Percentiles rank a stretch among this genome's conserved stretches.
These are phyloP conservation scores for Pestalotiopsis sp. DNA, from an alignment of 2,329 filamentous ascomycete species.

Conservation along the genomic window DNA sequence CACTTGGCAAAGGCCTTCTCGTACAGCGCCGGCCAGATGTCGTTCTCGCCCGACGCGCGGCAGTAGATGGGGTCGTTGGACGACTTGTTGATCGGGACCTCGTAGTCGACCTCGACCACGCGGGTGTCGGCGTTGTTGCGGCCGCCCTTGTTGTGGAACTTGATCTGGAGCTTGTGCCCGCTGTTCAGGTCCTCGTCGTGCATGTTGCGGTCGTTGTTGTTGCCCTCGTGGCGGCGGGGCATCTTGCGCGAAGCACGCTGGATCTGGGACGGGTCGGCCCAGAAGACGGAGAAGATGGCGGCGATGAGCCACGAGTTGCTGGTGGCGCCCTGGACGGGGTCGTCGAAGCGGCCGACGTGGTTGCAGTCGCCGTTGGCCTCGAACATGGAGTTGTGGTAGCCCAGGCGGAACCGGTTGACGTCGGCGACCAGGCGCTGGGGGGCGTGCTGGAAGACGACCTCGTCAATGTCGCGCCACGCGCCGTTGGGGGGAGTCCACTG, in stretches of 20 bases:
- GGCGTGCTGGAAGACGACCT: constrained; percentile 35
- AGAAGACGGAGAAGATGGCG: constrained; percentile 47
- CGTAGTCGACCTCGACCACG: constrained; percentile 44
- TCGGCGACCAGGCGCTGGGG: constrained; percentile 34
- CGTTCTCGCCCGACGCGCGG: constrained; percentile 40
- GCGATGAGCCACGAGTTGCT: constrained; percentile 47
- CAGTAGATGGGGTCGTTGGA: constrained; percentile 44
- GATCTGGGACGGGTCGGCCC: constrained; percentile 44
- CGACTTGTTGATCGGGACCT: constrained; percentile 46
- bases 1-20: constrained; percentile 52
- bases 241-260: constrained; percentile 35
- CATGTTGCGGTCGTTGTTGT: constrained; percentile 23
- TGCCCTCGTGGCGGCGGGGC: constrained; percentile 19
- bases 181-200: constrained; percentile 12
- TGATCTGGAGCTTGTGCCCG: constrained; percentile 29
- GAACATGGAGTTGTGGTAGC: constrained; percentile 6
- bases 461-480: constrained; percentile 43
- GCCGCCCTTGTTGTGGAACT: constrained; percentile 48
- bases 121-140: constrained; percentile 40
- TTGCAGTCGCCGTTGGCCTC: constrained; percentile 18
- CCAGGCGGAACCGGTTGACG: constrained; percentile 30
- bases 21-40: constrained; percentile 48
- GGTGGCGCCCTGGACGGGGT: constrained; percentile 44
- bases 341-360: constrained; percentile 37
- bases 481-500: constrained; percentile 42